These are phyloP conservation scores for Tuber calosporum DNA, from an alignment of 495 filamentous ascomycete species.

Conservation along the genomic window DNA sequence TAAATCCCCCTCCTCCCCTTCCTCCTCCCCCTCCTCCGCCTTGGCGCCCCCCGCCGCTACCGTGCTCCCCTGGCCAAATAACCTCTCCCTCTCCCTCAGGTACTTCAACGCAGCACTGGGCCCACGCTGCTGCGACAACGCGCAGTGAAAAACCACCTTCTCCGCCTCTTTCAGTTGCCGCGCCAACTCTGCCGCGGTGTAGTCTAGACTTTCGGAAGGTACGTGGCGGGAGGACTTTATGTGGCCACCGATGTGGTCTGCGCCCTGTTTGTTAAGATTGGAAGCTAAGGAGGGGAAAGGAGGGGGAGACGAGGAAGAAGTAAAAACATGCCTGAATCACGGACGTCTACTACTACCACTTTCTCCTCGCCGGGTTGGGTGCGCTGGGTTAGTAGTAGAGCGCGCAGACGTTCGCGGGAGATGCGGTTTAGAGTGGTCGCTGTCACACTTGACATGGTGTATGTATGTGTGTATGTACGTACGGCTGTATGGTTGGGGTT, in stretches of 20 bases:
- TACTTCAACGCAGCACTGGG: slow-evolving; percentile 64
- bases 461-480: slow-evolving; percentile 2
- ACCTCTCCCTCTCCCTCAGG: slow-evolving; percentile 55
- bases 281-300: neutral
- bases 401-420: slow-evolving; percentile 33
- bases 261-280: neutral
- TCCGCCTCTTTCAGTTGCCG: slow-evolving; percentile 70
- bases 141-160: slow-evolving; percentile 88
- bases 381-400: slow-evolving; percentile 31
- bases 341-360: slow-evolving; percentile 79
- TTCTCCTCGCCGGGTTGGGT: slow-evolving; percentile 39
- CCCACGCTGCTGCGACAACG: slow-evolving; percentile 81
- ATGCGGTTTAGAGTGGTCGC: slow-evolving; percentile 28
- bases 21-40: slow-evolving; percentile 15
- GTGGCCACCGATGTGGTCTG: slow-evolving; percentile 90
- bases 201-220: slow-evolving; percentile 64
- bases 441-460: slow-evolving; percentile 22
- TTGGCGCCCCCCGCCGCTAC: slow-evolving; percentile 16
- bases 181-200: slow-evolving; percentile 70
- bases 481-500: neutral
- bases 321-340: slow-evolving; percentile 59
- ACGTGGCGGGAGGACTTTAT: slow-evolving; percentile 69
- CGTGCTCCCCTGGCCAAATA: slow-evolving; percentile 41
- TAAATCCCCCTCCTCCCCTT: slow-evolving; percentile 12
- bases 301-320: neutral